phyloP scores from a whole-genome alignment of 148 eudicot species.

The Amaranthus palmeri region DNA sequence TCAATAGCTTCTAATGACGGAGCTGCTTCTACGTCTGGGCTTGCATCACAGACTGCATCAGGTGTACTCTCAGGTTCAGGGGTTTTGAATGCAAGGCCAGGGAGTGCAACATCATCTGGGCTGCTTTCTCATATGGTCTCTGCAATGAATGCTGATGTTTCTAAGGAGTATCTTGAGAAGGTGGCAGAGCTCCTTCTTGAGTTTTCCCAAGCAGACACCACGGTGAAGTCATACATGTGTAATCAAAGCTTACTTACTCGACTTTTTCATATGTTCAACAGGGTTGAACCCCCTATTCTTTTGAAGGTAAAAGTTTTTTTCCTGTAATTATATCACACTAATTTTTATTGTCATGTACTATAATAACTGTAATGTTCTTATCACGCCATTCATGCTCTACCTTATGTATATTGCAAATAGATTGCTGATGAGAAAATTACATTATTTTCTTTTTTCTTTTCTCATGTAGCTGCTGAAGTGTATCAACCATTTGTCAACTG shows the following conservation, averaged over 20 bases:
- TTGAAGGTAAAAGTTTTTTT: constrained; percentile 59
- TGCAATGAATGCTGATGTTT: constrained; percentile 82
- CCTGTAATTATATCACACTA: background rate
- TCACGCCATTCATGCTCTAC: background rate
- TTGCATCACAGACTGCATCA: constrained; percentile 81
- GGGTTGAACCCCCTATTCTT: constrained; percentile 88
- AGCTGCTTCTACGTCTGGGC: constrained; percentile 74
- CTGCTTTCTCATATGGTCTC: constrained; percentile 80
- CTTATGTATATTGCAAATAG: background rate
- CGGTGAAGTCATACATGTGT: constrained; percentile 92
- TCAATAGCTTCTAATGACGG: constrained; percentile 50
- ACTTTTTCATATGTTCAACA: constrained; percentile 93
- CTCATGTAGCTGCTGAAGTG: constrained; percentile 74
- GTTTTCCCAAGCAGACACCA: constrained; percentile 87
- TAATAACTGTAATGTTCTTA: background rate
- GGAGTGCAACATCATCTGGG: constrained; percentile 95
- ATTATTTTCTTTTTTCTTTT: background rate
- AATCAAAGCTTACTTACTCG: constrained; percentile 90
- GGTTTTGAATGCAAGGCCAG: constrained; percentile 88
- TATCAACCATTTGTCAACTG: constrained; percentile 85
- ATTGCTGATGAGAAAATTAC: background rate
- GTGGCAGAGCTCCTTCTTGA: constrained; percentile 93
- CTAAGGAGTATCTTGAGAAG: constrained; percentile 89
- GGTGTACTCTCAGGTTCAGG: constrained; percentile 98
- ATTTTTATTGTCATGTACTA: background rate